Base-by-base conservation (phyloP, 2,329 filamentous ascomycete species). In the Colletotrichum costaricense region DNA sequence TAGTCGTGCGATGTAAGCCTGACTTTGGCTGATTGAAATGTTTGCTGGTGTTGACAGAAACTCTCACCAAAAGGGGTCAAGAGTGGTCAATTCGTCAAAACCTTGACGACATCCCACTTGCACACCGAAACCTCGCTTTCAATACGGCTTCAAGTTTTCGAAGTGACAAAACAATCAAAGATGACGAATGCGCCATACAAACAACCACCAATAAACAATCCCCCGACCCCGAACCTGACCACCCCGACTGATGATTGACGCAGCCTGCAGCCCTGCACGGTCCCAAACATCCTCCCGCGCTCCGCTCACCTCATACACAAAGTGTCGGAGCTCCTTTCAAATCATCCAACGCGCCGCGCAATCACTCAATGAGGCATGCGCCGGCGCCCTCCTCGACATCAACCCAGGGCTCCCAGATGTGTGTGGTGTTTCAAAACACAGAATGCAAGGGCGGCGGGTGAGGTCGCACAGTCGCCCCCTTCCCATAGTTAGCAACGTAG, bases 291-390 rank as follows among this genome's bases (percentile, higher is more conserved):
- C 22, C 38, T 30, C 58, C 58, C 54, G 54, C 42, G 35, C 62
- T 68, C 64, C 69, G 69, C 66, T 22, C 59, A 69, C 46, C 60
- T 70, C 70, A 73, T 56, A 73, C 70, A 70, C 60, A 28, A 30
- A 70, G 67, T 70, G 70, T 73, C 67, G 66, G 70, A 73, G 35
- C 42, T 30, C 59, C 42, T 49, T 57, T 57, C 54, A 73, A 46
- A 69, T 55, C 70, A 73, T 28, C 69, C 70, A 57, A 52, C 42
- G 33, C 63, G 42, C 24, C 42, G 57, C 30, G 12, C n/a, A 42
- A 42, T 14, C 57, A 60, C 33, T 35, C 33, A 35, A 35, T 12
- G 33, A 35, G 14, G 28, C 49, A 55, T 22, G 42, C 26, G 28
- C 6, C 42, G 42, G 6, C 24, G 42, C 16, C 42, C 26, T 19